These are phyloP conservation scores for Zoysia matrella DNA, from an alignment of 202 grass and related monocot species.

Conservation along the genomic window DNA sequence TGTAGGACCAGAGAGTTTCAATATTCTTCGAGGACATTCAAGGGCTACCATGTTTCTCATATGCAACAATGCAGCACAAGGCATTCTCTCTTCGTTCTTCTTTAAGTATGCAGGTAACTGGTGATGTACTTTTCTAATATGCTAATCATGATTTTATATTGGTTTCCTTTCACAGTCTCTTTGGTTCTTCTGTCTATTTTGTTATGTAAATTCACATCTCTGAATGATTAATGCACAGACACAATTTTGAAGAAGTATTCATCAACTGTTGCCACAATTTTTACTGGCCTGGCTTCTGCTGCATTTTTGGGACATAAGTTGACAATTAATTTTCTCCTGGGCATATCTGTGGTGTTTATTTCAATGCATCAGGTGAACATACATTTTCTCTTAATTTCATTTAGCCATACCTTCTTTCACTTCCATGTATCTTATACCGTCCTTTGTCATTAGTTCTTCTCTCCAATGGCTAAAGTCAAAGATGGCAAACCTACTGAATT, in stretches of 20 bases:
- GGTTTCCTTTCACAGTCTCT: neutral
- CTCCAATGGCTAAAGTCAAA: too few relatives aligned
- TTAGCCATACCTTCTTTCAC: conserved; percentile 21
- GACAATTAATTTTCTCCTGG: conserved; percentile 96
- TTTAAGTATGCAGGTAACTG: conserved; percentile 98
- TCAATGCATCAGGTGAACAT: conserved; percentile 92
- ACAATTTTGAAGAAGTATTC: conserved; percentile 99
- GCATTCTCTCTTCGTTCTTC: conserved; percentile 99
- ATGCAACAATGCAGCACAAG: too few relatives aligned
- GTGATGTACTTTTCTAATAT: neutral
- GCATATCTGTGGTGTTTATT: conserved; percentile 98
- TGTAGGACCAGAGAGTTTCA: conserved; percentile 84
- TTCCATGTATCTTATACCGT: conserved; percentile 13
- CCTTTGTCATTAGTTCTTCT: too few relatives aligned
- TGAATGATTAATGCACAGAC: conserved; percentile 49
- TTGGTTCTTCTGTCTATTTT: conserved; percentile 30
- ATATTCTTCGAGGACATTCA: conserved; percentile 92
- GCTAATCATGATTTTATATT: neutral
- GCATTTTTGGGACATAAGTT: conserved; percentile 90
- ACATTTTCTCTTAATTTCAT: conserved; percentile 35
- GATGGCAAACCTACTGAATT: too few relatives aligned
- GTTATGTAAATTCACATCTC: conserved; percentile 13
- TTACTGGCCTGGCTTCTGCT: conserved; percentile 94
- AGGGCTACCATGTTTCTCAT: too few relatives aligned
- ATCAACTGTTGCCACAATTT: conserved; percentile 95